These are phyloP conservation scores for Taiozyma sp. DNA, from an alignment of 1,139 yeast genomes.

Conservation along the genomic window DNA sequence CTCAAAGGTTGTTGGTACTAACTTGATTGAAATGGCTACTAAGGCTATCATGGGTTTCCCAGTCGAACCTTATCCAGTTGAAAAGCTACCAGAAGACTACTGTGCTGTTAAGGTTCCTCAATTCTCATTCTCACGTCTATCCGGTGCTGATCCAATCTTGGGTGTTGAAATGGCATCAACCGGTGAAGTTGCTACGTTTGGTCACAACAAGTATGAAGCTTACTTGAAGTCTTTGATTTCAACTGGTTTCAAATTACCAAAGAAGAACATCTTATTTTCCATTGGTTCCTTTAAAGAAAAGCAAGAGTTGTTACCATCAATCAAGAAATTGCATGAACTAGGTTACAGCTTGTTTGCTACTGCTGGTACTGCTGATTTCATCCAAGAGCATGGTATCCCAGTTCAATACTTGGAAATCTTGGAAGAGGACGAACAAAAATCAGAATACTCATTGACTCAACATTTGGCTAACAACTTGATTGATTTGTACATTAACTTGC, in stretches of 20 bases:
- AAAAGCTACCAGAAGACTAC: constrained; percentile 84
- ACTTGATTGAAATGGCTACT: constrained; percentile 96
- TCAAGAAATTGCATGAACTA: constrained; percentile 71
- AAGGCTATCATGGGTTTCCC: constrained; percentile 93
- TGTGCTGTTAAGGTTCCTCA: constrained; percentile 98
- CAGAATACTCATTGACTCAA: constrained; percentile 92
- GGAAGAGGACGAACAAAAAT: constrained; percentile 71
- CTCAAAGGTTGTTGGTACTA: constrained; percentile 96
- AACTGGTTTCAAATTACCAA: constrained; percentile 92
- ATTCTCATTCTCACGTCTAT: constrained; percentile 93
- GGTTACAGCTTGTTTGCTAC: constrained; percentile 95
- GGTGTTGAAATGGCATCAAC: constrained; percentile 99
- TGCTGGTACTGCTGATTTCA: constrained; percentile 98
- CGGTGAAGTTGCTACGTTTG: constrained; percentile 98
- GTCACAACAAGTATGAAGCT: constrained; percentile 95
- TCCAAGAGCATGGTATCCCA: constrained; percentile 90
- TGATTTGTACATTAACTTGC: constrained; percentile 93
- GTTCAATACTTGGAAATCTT: constrained; percentile 93
- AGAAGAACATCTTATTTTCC: constrained; percentile 89
- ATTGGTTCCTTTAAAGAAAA: constrained; percentile 98
- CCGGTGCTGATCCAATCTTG: constrained; percentile 97
- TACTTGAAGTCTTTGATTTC: constrained; percentile 91
- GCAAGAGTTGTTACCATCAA: constrained; percentile 86
- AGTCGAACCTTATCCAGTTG: constrained; percentile 83
- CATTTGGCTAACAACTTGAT: constrained; percentile 96